These are phyloP conservation scores for Lepidopterella palustris DNA, from an alignment of 495 filamentous ascomycete genomes.

Conservation along the genomic window DNA sequence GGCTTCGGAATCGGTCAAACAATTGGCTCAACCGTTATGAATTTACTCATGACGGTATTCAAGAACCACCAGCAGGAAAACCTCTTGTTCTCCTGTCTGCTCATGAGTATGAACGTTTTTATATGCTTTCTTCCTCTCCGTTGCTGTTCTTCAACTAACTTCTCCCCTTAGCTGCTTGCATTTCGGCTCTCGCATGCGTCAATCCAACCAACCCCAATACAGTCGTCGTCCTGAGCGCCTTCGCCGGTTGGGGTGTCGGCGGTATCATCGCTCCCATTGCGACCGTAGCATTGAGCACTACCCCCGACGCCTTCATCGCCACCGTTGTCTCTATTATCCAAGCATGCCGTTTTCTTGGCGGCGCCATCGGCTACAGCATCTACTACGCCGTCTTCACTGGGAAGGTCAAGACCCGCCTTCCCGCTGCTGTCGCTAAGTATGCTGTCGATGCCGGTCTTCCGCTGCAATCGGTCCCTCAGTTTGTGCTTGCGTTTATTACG, in stretches of 20 bases:
- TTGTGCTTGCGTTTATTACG: neutral
- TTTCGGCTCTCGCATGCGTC: neutral
- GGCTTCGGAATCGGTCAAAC: neutral
- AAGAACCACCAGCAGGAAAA: neutral
- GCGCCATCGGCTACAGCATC: neutral
- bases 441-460: neutral
- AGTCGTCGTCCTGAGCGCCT: neutral
- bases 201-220: neutral
- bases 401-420: neutral
- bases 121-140: neutral
- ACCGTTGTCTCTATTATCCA: neutral
- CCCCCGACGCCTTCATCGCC: neutral
- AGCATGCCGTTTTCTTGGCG: neutral
- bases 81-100: neutral
- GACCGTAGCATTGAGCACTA: neutral
- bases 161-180: neutral
- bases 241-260: constrained; percentile 1
- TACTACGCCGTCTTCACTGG: constrained; percentile 1
- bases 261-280: neutral
- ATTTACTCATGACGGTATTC: neutral
- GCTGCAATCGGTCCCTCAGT: neutral
- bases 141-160: neutral
- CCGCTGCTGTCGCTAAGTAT: neutral
- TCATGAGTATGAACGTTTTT: neutral
- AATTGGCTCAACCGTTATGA: neutral